Base-by-base conservation (phyloP, 306 rosid species). In the Carpinus fangiana region DNA sequence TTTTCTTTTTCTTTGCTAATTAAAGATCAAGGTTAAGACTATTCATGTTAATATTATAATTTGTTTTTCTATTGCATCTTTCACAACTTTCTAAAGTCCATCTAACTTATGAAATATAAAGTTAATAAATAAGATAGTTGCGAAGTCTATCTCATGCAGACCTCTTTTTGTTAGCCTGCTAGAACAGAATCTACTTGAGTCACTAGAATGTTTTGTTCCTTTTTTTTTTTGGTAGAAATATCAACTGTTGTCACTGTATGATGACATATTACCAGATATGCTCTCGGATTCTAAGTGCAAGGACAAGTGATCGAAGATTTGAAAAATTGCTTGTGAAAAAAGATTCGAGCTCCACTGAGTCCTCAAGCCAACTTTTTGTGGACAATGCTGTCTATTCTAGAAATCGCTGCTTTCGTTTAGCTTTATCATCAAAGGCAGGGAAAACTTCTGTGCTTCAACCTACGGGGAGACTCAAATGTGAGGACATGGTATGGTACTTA, bases 351-450 rank as follows among this genome's bases (percentile, higher is more conserved):
- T 82, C 88, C 73, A 64, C 68, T 26, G 90, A 84, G 77, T 74
- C 88, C 65, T 66, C 81, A 18, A 52, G 85, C 75, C 93, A 92
- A 54, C 90, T 92, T 80, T 94, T 94, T 83, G 97, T 94, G 83
- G 97, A 94, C 81, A 88, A 89, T 73, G 97, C 97, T 64, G 97
- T 94, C 31, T 94, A 94, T 88, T 50, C 97, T 56, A 87, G 98
- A 84, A 94, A 94, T 82, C 98, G 97, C 76, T 89, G 94, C 73
- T 94, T 94, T 81, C 97, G 97, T 52, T 81, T 94, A 78, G 85
- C 73, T 84, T 87, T 92, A 51, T 94, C 98, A 76, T 94, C 98
- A 51, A 94, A 94, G 88, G 97, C 98, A 36, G 98, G 98, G 77
- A 94, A 92, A 80, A 87, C 74, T 77, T 89, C 97, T 31, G 86